A percentile compares a stretch with the other conserved stretches of the same genome.
These are phyloP conservation scores for Panicum miliaceum DNA, from an alignment of 176 grass and related monocot genomes.

Conservation along the genomic window DNA sequence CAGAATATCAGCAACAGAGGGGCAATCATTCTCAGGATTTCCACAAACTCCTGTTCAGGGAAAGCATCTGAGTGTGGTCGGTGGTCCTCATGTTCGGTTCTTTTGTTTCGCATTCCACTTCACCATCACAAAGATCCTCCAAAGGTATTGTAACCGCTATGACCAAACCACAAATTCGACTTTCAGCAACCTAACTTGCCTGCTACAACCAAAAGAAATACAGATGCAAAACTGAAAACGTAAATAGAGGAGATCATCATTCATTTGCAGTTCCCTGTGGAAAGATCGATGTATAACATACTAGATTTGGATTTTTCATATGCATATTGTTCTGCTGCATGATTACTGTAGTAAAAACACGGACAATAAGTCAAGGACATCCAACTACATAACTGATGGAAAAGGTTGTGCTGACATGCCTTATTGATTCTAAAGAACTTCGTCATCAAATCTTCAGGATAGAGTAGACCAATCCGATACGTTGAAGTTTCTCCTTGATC, in stretches of 20 bases:
- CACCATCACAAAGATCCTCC: constrained; percentile 71
- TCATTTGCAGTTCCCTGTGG: neutral
- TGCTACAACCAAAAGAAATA: constrained; percentile 11
- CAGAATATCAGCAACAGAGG: neutral
- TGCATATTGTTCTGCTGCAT: neutral
- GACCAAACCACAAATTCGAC: constrained; percentile 32
- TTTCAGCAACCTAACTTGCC: constrained; percentile 46
- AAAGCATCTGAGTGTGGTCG: neutral
- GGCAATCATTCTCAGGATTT: neutral
- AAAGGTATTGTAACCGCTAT: constrained; percentile 40
- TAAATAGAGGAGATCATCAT: neutral
- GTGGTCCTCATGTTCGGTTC: neutral
- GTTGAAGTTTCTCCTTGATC: constrained; percentile 54
- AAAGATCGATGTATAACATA: neutral
- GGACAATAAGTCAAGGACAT: neutral
- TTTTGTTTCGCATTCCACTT: neutral
- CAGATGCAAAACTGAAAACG: constrained; percentile 1
- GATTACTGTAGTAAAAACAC: neutral
- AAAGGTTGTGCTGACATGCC: neutral
- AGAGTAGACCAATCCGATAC: constrained; percentile 64
- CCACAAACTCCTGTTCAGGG: neutral
- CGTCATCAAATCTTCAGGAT: constrained; percentile 50
- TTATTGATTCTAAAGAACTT: constrained; percentile 55
- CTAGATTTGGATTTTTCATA: neutral
- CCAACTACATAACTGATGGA: neutral